A percentile compares a stretch with the other conserved stretches of the same genome.
phyloP scores from a whole-genome alignment of 139 green algal genomes.

The Haematococcus lacustris region DNA sequence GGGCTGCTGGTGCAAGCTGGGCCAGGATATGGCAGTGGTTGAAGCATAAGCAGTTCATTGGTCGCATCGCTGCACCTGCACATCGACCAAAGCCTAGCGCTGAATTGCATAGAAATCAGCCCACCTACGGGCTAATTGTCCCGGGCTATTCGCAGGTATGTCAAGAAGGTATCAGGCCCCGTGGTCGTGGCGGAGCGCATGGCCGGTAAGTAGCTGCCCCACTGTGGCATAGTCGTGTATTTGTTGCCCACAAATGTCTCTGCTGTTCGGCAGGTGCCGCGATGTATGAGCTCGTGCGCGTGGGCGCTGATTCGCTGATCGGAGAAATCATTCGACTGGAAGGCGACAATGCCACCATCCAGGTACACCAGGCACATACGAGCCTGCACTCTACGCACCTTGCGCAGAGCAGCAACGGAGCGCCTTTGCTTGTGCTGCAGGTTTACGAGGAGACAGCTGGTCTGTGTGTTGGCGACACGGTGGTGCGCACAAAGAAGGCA shows the following conservation, averaged over 20 bases:
- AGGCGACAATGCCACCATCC: slow-evolving; percentile 93
- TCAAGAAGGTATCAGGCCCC: slow-evolving; percentile 92
- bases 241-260: too few relatives aligned
- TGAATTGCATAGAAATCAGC: too few relatives aligned
- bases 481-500: slow-evolving; percentile 87
- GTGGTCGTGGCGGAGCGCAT: slow-evolving; percentile 93
- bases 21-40: too few relatives aligned
- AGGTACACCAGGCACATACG: slow-evolving; percentile 43
- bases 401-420: background rate
- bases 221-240: too few relatives aligned
- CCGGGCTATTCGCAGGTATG: slow-evolving; percentile 52
- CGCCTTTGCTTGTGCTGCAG: slow-evolving; percentile 25
- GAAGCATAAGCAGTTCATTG: too few relatives aligned
- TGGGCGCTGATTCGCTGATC: slow-evolving; percentile 90
- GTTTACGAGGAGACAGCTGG: slow-evolving; percentile 97
- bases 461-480: slow-evolving; percentile 86
- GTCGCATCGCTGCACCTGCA: too few relatives aligned
- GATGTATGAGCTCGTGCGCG: slow-evolving; percentile 99
- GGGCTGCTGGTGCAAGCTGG: too few relatives aligned
- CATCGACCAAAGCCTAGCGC: too few relatives aligned
- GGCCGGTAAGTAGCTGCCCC: slow-evolving; percentile 51
- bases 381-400: background rate
- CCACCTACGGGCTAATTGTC: too few relatives aligned
- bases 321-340: slow-evolving; percentile 99
- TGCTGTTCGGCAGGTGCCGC: slow-evolving; percentile 68